phyloP scores from a whole-genome alignment of 2,329 filamentous ascomycete species.

The Arthrobotrys megalospora region DNA sequence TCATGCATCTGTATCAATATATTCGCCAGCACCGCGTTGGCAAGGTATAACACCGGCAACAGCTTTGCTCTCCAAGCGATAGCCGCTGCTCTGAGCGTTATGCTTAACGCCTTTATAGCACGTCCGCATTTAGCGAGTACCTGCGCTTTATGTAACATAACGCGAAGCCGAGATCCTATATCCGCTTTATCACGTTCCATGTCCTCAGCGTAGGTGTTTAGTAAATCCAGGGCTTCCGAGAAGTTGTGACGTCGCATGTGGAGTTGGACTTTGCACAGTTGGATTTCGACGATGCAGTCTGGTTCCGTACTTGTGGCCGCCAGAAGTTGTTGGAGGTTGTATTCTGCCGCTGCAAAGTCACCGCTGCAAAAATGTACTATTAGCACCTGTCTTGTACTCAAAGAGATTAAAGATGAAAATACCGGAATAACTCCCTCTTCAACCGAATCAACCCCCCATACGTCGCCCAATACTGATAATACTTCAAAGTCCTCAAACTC shows the following conservation, averaged over 20 bases:
- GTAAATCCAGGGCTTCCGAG: slow-evolving; percentile 71
- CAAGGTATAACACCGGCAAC: slow-evolving; percentile 80
- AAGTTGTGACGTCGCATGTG: slow-evolving; percentile 73
- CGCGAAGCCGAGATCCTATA: slow-evolving; percentile 77
- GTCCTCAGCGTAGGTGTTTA: slow-evolving; percentile 71
- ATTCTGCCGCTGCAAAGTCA: slow-evolving; percentile 73
- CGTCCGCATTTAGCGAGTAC: slow-evolving; percentile 78
- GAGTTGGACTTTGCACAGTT: slow-evolving; percentile 75
- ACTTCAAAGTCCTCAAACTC: slow-evolving; percentile 80
- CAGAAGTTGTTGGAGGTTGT: slow-evolving; percentile 74
- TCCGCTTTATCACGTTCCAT: slow-evolving; percentile 74
- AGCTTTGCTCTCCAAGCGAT: slow-evolving; percentile 80
- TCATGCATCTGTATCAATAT: slow-evolving; percentile 80
- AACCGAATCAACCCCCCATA: slow-evolving; percentile 78
- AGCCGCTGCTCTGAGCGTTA: slow-evolving; percentile 81
- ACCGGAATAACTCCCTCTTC: slow-evolving; percentile 74
- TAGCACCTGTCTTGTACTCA: slow-evolving; percentile 18
- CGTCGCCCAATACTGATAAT: slow-evolving; percentile 80
- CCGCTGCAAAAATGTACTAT: slow-evolving; percentile 65
- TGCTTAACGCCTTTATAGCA: slow-evolving; percentile 81
- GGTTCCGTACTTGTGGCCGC: slow-evolving; percentile 72
- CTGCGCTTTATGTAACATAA: slow-evolving; percentile 80
- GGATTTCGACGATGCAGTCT: slow-evolving; percentile 74
- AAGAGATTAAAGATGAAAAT: background rate
- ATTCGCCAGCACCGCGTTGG: slow-evolving; percentile 77